Evolutionary conservation across 345 rosid genomes (phyloP).

Genomic region (Eucalyptus curtisii): DNA sequence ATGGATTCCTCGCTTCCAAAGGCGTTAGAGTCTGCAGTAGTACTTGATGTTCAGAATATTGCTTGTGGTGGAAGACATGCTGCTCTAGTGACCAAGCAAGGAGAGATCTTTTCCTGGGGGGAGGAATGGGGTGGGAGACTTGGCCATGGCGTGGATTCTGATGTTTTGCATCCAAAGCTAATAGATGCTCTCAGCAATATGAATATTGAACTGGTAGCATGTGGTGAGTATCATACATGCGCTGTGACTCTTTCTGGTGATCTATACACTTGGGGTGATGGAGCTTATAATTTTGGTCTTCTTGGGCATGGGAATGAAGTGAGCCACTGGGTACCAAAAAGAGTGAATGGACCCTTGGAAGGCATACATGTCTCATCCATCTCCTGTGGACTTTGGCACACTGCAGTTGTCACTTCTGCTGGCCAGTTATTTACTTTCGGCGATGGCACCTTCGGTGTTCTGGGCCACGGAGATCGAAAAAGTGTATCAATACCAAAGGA

Average conservation of each 20-base stretch:
- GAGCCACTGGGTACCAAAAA: slow-evolving; percentile 75
- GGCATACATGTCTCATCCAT: slow-evolving; percentile 66
- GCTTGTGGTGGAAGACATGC: slow-evolving; percentile 74
- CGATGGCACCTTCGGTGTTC: slow-evolving; percentile 76
- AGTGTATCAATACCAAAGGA: slow-evolving; percentile 62
- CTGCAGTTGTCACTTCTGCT: slow-evolving; percentile 66
- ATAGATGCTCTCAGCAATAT: slow-evolving; percentile 48
- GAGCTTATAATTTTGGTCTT: slow-evolving; percentile 58
- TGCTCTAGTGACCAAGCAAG: slow-evolving; percentile 68
- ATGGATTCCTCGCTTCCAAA: slow-evolving; percentile 60
- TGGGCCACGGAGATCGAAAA: slow-evolving; percentile 65
- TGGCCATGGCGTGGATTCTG: slow-evolving; percentile 79
- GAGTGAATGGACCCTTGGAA: slow-evolving; percentile 67
- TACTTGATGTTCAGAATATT: slow-evolving; percentile 68
- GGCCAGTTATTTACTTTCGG: slow-evolving; percentile 76
- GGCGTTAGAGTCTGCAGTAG: slow-evolving; percentile 65
- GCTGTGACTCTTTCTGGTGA: slow-evolving; percentile 87
- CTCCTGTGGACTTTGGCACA: slow-evolving; percentile 87
- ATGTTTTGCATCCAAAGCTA: slow-evolving; percentile 62
- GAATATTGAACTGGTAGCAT: slow-evolving; percentile 61
- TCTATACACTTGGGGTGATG: slow-evolving; percentile 76
- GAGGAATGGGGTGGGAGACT: slow-evolving; percentile 79
- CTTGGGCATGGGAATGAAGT: slow-evolving; percentile 77
- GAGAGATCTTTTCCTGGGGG: slow-evolving; percentile 76
- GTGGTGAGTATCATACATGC: slow-evolving; percentile 73